Evolutionary conservation across 1,284 basidiomycete genomes (phyloP).

Genomic region (Chalciporus piperatoides): DNA sequence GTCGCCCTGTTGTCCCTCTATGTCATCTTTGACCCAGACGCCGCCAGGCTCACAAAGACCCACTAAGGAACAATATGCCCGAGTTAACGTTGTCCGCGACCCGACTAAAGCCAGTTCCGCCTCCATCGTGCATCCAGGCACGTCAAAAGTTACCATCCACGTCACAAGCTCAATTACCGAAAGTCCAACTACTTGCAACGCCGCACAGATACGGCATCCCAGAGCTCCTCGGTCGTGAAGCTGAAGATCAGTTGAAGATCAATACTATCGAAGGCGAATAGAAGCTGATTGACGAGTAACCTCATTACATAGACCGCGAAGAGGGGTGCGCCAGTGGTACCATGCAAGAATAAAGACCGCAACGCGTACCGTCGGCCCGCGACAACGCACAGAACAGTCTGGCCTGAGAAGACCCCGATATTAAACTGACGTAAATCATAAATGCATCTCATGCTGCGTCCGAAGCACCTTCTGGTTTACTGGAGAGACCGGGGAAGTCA

Average conservation of each 20-base stretch:
- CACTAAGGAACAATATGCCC: neutral
- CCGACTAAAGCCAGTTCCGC: neutral
- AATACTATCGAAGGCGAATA: slow-evolving; percentile 25
- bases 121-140: neutral
- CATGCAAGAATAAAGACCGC: neutral
- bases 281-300: slow-evolving; percentile 27
- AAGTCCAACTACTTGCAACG: slow-evolving; percentile 1
- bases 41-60: neutral
- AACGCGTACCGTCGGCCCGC: neutral
- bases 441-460: neutral
- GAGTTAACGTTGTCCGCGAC: neutral
- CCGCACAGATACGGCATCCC: slow-evolving; percentile 9
- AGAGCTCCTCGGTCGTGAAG: slow-evolving; percentile 4
- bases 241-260: slow-evolving; percentile 33
- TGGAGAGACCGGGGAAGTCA: slow-evolving; percentile 1
- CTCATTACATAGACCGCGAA: slow-evolving; percentile 4
- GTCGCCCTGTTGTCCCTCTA: slow-evolving; percentile 6
- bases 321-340: slow-evolving; percentile 1
- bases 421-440: slow-evolving; percentile 25
- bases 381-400: neutral
- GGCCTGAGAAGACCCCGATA: slow-evolving; percentile 4
- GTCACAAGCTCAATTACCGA: slow-evolving; percentile 2
- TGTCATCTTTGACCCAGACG: slow-evolving; percentile 12
- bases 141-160: neutral
- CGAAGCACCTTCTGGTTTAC: slow-evolving; percentile 2